Percentiles rank a stretch among this genome's conserved stretches.
phyloP scores from a whole-genome alignment of 495 filamentous ascomycete species.

The Xylaria longipes region DNA sequence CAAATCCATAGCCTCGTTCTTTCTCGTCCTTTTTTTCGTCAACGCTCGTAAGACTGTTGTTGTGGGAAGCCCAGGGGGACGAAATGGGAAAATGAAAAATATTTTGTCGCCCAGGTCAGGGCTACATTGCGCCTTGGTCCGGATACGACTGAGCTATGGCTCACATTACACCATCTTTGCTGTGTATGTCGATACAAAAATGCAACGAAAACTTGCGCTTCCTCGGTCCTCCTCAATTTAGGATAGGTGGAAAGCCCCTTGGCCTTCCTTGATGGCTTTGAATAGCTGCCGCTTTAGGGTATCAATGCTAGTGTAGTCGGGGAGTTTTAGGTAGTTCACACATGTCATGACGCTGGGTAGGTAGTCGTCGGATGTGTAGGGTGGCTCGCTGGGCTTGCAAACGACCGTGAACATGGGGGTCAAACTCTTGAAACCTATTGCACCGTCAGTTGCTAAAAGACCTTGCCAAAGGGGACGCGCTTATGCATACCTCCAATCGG shows the following conservation, averaged over 20 bases:
- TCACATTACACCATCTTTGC: constrained; percentile 3
- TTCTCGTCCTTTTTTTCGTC: constrained; percentile 31
- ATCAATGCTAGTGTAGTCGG: constrained; percentile 86
- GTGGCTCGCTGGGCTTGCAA: constrained; percentile 95
- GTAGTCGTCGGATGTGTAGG: constrained; percentile 95
- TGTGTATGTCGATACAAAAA: constrained; percentile 2
- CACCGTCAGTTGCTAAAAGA: constrained; percentile 25
- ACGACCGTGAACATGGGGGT: constrained; percentile 99
- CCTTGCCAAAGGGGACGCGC: constrained; percentile 1
- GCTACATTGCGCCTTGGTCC: neutral
- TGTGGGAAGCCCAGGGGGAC: neutral
- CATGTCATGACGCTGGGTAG: constrained; percentile 99
- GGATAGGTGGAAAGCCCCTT: constrained; percentile 97
- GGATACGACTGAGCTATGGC: neutral
- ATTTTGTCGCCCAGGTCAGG: neutral
- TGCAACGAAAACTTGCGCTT: neutral
- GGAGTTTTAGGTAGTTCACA: constrained; percentile 98
- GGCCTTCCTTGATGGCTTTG: constrained; percentile 93
- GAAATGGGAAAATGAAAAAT: constrained; percentile 1
- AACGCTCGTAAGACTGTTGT: constrained; percentile 31
- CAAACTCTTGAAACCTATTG: constrained; percentile 89
- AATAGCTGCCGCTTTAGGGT: constrained; percentile 76
- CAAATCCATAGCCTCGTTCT: constrained; percentile 29
- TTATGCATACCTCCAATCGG: constrained; percentile 87
- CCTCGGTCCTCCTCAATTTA: constrained; percentile 46